phyloP scores from a whole-genome alignment of 2,329 filamentous ascomycete species.

The Zymoseptoria crescenta region DNA sequence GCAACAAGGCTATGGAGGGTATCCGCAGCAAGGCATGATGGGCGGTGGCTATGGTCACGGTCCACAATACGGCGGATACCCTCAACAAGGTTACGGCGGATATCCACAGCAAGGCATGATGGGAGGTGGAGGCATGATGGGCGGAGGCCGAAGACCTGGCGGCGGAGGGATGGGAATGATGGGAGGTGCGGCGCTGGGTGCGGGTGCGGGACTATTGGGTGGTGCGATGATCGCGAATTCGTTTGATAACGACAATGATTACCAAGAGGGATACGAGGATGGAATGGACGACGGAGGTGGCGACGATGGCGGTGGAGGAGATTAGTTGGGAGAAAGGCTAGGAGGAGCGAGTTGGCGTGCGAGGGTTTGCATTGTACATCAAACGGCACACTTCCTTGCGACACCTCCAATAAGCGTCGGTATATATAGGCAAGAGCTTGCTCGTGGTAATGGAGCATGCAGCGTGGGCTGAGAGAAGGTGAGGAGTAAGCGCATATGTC shows the following conservation, averaged over 20 bases:
- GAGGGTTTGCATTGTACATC: background rate
- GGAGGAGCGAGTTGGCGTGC: no score
- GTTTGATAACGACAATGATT: slow-evolving; percentile 51
- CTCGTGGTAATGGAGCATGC: no score
- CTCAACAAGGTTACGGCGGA: slow-evolving; percentile 29
- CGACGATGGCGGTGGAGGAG: slow-evolving; percentile 28
- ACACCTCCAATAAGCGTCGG: no score
- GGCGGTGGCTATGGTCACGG: slow-evolving; percentile 21
- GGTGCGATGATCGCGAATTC: slow-evolving; percentile 62
- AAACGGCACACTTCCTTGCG: no score
- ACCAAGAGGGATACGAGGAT: slow-evolving; percentile 42
- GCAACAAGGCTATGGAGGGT: slow-evolving; percentile 23
- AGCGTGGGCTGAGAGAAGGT: no score
- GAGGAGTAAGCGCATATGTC: no score
- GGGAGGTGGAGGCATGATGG: slow-evolving; percentile 30
- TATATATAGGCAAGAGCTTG: no score
- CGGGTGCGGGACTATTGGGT: slow-evolving; percentile 74
- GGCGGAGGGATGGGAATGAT: slow-evolving; percentile 56
- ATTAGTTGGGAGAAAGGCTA: background rate
- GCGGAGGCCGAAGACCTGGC: slow-evolving; percentile 34
- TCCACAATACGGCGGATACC: slow-evolving; percentile 25
- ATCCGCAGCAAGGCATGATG: slow-evolving; percentile 15
- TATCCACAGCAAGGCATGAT: slow-evolving; percentile 29
- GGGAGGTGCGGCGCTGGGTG: slow-evolving; percentile 67
- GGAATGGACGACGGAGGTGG: slow-evolving; percentile 26